Evolutionary conservation across 2,329 filamentous ascomycete species (phyloP).

Genomic region (Fusarium staphyleae): DNA sequence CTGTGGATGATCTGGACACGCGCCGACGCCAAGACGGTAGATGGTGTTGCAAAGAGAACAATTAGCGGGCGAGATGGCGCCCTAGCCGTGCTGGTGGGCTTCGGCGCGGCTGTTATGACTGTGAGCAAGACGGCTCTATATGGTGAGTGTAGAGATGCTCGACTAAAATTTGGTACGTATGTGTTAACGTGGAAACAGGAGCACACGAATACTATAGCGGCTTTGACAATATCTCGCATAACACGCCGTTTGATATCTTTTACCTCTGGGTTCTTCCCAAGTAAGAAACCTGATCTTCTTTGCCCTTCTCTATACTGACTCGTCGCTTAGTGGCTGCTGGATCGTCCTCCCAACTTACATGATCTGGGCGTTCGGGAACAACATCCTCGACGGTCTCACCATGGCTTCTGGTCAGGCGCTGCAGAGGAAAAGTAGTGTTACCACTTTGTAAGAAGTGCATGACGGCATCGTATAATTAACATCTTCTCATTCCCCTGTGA

Average conservation of each 20-base stretch:
- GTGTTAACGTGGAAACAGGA: slow-evolving; percentile 48
- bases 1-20: slow-evolving; percentile 47
- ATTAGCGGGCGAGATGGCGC: slow-evolving; percentile 55
- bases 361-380: slow-evolving; percentile 56
- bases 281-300: slow-evolving; percentile 49
- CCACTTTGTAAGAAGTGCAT: neutral
- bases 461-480: neutral
- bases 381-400: slow-evolving; percentile 57
- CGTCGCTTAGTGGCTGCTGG: slow-evolving; percentile 58
- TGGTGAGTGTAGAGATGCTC: slow-evolving; percentile 52
- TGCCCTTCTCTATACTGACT: neutral
- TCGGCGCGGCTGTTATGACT: slow-evolving; percentile 65
- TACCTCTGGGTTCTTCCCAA: slow-evolving; percentile 66
- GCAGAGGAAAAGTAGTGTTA: slow-evolving; percentile 20
- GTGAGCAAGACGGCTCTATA: slow-evolving; percentile 68
- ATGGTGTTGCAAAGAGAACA: slow-evolving; percentile 40
- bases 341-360: slow-evolving; percentile 61
- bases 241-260: slow-evolving; percentile 53
- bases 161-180: neutral
- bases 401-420: slow-evolving; percentile 49
- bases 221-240: slow-evolving; percentile 66
- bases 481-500: neutral
- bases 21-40: slow-evolving; percentile 6
- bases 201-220: slow-evolving; percentile 63
- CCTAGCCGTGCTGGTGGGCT: slow-evolving; percentile 56